Percentiles rank a stretch among this genome's conserved stretches.
Evolutionary conservation across 176 grass and related monocot genomes (phyloP).

Genomic region (Neostapfia colusana): DNA sequence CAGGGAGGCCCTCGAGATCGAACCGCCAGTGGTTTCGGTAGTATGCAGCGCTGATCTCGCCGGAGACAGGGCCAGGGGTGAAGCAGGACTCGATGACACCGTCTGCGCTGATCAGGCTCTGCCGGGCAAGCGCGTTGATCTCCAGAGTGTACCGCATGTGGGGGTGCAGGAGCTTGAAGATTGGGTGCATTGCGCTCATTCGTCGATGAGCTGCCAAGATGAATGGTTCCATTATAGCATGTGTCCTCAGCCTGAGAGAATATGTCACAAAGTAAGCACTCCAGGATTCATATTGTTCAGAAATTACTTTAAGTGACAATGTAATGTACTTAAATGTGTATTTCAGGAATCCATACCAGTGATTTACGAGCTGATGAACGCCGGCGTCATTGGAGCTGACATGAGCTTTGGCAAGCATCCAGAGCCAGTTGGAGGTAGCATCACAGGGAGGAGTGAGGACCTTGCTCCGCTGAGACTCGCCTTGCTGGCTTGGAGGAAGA

Average conservation of each 20-base stretch:
- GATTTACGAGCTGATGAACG: constrained; percentile 92
- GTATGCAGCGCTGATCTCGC: constrained; percentile 78
- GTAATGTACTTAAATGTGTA: neutral
- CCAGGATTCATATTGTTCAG: neutral
- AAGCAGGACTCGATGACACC: constrained; percentile 97
- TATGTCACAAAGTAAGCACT: neutral
- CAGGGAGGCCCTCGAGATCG: constrained; percentile 79
- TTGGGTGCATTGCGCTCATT: constrained; percentile 89
- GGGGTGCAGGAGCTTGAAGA: constrained; percentile 91
- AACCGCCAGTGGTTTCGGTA: constrained; percentile 79
- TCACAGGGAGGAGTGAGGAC: constrained; percentile 80
- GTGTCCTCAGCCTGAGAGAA: constrained; percentile 78
- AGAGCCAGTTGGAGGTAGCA: constrained; percentile 89
- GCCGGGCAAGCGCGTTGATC: constrained; percentile 93
- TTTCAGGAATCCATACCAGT: constrained; percentile 61
- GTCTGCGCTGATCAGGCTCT: constrained; percentile 89
- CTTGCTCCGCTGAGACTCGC: constrained; percentile 50
- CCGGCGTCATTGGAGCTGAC: constrained; percentile 93
- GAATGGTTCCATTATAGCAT: constrained; percentile 92
- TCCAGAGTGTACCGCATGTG: constrained; percentile 95
- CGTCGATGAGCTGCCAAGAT: constrained; percentile 83
- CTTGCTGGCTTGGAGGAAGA: constrained; percentile 60
- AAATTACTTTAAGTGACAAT: constrained; percentile 1
- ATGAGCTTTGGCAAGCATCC: constrained; percentile 98
- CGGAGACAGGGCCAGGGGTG: constrained; percentile 69